A percentile compares a stretch with the other conserved stretches of the same genome.
Conservation (phyloP, 1,139 yeast genomes). For the Taphrina sp. region DNA sequence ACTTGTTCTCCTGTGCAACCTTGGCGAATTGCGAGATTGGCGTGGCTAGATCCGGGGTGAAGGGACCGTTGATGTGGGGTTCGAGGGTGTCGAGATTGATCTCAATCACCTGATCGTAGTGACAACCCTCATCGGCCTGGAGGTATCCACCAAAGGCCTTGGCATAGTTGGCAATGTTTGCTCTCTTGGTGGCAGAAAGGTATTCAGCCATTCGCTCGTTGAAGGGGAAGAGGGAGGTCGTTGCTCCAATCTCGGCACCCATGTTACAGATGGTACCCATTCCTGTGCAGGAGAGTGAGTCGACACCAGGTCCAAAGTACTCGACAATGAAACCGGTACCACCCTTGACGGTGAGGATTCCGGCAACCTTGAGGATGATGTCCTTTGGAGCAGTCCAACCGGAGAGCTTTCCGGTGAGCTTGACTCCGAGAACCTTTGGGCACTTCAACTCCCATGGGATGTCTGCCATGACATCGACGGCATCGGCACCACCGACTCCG, state of each 20-base stretch:
- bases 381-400: constrained; percentile 99
- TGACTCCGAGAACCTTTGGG: constrained; percentile 95
- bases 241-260: constrained; percentile 99
- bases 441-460: constrained; percentile 98
- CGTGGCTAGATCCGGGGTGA: constrained; percentile 98
- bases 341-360: constrained; percentile 96
- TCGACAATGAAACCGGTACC: constrained; percentile 98
- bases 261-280: constrained; percentile 99
- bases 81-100: constrained; percentile 91
- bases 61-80: constrained; percentile 98
- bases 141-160: constrained; percentile 61
- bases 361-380: constrained; percentile 91
- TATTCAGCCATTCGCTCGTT: constrained; percentile 86
- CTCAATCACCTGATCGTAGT: constrained; percentile 94
- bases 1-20: constrained; percentile 78
- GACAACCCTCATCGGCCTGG: constrained; percentile 89
- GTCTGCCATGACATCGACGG: constrained; percentile 95
- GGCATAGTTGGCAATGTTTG: constrained; percentile 79
- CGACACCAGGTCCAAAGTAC: constrained; percentile 96
- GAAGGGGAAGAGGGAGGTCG: constrained; percentile 97
- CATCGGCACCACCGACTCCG: constrained; percentile 99
- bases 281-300: constrained; percentile 96
- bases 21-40: constrained; percentile 92
- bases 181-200: constrained; percentile 84
- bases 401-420: constrained; percentile 88